Evolutionary conservation across 164 flowering plant species (phyloP), one percentile per base, ranked within the genome.

Genomic region (Berberis thunbergii): DNA sequence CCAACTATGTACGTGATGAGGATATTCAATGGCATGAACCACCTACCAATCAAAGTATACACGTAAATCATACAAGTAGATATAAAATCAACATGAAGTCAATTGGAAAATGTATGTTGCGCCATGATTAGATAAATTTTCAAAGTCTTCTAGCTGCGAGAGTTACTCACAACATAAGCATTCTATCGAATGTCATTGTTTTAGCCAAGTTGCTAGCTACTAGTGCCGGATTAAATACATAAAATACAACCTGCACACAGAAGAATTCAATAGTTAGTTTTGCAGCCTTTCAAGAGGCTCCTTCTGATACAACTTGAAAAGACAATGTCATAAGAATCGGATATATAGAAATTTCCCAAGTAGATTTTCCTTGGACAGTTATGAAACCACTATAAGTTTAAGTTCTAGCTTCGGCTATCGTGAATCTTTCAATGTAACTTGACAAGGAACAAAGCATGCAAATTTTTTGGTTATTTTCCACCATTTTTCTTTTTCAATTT

Each of bases 1-100:
- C 98, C 98, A 69, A 81, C 57, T 4, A 91, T 64, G 62, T 79
- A 84, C 4, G 95, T 83, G 67, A 84, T 7, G 41, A 87, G 82
- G 48, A 89, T 76, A 69, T 91, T 91, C 59, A 89, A 5, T 6
- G 96, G 98, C 98, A 91, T 91, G 78, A 82, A 91, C 98, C 98
- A 91, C 89, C 98, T 91, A 60, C 57, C 63, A 12, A 60, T 10
- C 7, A 12, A 11, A 13, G 53, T 65, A 7, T 43, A 54, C 10
- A 13, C 4, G 50, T 3, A 10, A 54, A 39, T 9, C 1, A 57
- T 38, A 58, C 2, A 38, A n/a, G 39, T 55, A 50, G 38, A 54
- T 38, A 55, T 38, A 49, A 57, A 5, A 13, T 4, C 6, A 57
- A 3, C 26, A 26, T 26, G 26, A 26, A 26, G 26, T 26, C 26